Percentiles rank a stretch among this genome's conserved stretches.
Conservation (phyloP, 2,329 filamentous ascomycete genomes). For the Phaeoacremonium minimum region DNA sequence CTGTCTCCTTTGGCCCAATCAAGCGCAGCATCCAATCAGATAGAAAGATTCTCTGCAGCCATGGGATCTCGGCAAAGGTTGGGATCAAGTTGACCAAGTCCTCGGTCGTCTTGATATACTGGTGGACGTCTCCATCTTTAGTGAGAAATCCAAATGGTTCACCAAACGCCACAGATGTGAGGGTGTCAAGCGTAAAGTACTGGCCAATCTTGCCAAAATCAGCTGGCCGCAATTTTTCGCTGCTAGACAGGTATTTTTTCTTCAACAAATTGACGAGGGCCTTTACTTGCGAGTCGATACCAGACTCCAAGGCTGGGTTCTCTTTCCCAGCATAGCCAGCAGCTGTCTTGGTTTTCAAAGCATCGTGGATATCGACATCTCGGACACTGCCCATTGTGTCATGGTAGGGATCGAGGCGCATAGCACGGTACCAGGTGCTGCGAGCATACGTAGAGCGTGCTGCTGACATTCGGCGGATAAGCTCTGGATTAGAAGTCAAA, state of each 20-base stretch:
- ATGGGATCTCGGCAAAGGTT: conserved; percentile 7
- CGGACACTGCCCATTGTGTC: conserved; percentile 15
- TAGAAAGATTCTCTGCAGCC: conserved; percentile 10
- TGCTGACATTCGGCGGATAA: conserved; percentile 7
- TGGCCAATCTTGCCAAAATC: conserved; percentile 12
- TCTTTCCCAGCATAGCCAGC: conserved; percentile 12
- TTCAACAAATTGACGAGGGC: conserved; percentile 8
- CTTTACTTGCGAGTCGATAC: conserved; percentile 8
- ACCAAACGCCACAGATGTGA: conserved; percentile 7
- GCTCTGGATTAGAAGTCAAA: conserved; percentile 6
- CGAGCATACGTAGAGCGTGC: conserved; percentile 5
- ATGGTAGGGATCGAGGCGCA: conserved; percentile 8
- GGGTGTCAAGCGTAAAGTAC: conserved; percentile 7
- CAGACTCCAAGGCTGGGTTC: conserved; percentile 9
- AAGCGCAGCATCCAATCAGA: conserved; percentile 6
- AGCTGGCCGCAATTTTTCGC: conserved; percentile 3
- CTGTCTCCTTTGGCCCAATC: conserved; percentile 9
- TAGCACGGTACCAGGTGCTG: conserved; percentile 7
- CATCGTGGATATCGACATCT: conserved; percentile 10
- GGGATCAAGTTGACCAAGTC: conserved; percentile 7
- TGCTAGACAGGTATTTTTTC: conserved; percentile 4
- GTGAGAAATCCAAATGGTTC: conserved; percentile 10
- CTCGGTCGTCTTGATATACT: conserved; percentile 10
- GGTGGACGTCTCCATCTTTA: conserved; percentile 10
- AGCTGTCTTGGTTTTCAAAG: conserved; percentile 8